Evolutionary conservation across 208 protist genomes (phyloP), one percentile per base, ranked within the genome.

Genomic region (Trypanosoma mega): DNA sequence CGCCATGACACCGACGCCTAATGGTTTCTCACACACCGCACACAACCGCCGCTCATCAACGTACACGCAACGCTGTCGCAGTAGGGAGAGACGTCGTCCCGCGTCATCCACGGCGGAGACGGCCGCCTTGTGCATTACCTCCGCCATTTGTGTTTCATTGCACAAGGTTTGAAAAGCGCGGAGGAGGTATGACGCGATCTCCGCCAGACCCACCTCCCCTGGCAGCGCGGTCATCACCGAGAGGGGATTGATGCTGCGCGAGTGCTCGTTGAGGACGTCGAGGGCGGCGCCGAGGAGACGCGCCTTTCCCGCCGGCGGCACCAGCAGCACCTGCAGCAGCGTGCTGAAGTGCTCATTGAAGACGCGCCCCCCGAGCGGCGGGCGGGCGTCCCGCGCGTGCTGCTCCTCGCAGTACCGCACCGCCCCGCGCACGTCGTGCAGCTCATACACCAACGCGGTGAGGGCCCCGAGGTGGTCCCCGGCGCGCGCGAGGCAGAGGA

Each of bases 381-480:
- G 11, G 41, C 27, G 23, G 18, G 4, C 14, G 20, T 67, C 67
- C 30, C 27, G 45, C 27, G 36, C 30, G 47, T 76, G 54, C 53
- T 60, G 67, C 18, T 66, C 34, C 33, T 67, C 48, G 53, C 81
- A 88, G 64, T 84, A 88, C 2, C 36, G 67, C 30, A 79, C 66
- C 12, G 81, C 81, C 0, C 41, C 57, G 18, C 39, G 26, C 27
- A 82, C 33, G 44, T 84, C 72, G 30, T 78, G 39, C 24, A 88
- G 53, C 8, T 63, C 52, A 57, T 88, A 88, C 20, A 78, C 77
- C 9, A 82, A 33, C 23, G 63, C 54, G 9, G 53, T 63, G 3
- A 88, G 66, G 4, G 65, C 77, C 9, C 68, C 74, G 50, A 76
- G 27, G 69, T 84, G 77, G 53, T 84, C 81, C 16, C 73, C 66